Conservation (phyloP, 495 filamentous ascomycete species). For the Clavariopsis aquatica region DNA sequence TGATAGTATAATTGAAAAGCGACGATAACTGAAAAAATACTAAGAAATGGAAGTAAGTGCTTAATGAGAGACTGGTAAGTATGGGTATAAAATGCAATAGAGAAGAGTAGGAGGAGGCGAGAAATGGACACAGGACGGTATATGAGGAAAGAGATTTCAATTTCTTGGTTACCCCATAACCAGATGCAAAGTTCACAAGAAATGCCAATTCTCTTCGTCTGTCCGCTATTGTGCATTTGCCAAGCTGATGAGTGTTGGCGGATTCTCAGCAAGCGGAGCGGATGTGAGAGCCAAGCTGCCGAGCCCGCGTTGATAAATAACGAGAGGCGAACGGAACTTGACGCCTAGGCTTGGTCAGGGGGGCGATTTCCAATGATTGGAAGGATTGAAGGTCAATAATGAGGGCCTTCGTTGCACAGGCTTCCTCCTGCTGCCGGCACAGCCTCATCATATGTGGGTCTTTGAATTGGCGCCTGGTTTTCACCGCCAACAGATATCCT, state of each 20-base stretch:
- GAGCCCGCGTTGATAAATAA: background rate
- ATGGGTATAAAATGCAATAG: too few relatives aligned
- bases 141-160: conserved; percentile 20
- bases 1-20: conserved; percentile 6
- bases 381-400: background rate
- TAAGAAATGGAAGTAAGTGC: conserved; percentile 15
- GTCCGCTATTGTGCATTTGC: conserved; percentile 25
- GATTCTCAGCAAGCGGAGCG: conserved; percentile 20
- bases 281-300: conserved; percentile 24
- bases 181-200: conserved; percentile 26
- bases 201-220: conserved; percentile 34
- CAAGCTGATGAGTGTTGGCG: conserved; percentile 26
- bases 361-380: conserved; percentile 11
- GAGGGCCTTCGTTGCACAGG: conserved; percentile 17
- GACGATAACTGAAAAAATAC: conserved; percentile 11
- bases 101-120: conserved; percentile 9
- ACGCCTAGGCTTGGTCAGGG: conserved; percentile 30
- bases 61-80: conserved; percentile 34
- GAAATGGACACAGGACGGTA: conserved; percentile 16
- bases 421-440: conserved; percentile 18
- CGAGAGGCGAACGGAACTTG: conserved; percentile 4
- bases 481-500: background rate
- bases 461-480: conserved; percentile 2
- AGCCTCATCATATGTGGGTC: conserved; percentile 25
- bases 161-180: background rate